Evolutionary conservation across 305 asterid genomes (phyloP).

Genomic region (Solanum hybrid): DNA sequence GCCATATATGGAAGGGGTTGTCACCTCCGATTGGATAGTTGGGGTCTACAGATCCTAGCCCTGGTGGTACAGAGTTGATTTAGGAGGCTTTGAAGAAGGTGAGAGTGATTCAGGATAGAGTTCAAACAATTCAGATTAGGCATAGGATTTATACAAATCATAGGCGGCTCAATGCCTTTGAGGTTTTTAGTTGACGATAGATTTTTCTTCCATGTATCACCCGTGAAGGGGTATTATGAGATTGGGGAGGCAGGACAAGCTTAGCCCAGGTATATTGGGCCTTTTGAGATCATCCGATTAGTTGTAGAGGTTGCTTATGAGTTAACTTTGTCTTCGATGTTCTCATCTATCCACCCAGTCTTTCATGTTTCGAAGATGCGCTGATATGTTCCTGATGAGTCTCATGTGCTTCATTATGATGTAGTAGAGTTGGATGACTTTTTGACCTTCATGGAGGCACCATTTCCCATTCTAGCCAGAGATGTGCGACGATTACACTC

Average conservation of each 20-base stretch:
- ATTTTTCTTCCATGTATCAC: neutral
- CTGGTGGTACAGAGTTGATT: no score
- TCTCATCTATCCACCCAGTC: neutral
- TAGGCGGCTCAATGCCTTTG: neutral
- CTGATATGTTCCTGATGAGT: neutral
- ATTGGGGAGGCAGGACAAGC: neutral
- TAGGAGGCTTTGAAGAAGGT: neutral
- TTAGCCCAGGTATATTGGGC: neutral
- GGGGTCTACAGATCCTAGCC: neutral
- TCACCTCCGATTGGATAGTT: neutral
- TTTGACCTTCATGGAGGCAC: neutral
- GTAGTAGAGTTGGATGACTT: neutral
- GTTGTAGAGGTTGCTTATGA: neutral
- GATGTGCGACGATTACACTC: neutral
- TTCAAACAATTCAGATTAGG: neutral
- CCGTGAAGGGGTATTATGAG: no score
- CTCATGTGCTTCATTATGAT: no score
- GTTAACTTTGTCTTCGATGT: neutral
- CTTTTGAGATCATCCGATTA: no score
- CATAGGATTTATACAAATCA: neutral
- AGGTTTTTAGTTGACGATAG: neutral
- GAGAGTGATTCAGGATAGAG: no score
- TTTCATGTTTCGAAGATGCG: no score
- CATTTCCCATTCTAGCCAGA: neutral
- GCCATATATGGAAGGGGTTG: neutral